Evolutionary conservation across 176 grass and related monocot species (phyloP), one percentile per base, ranked within the genome.

Genomic region (Musa itinerans): DNA sequence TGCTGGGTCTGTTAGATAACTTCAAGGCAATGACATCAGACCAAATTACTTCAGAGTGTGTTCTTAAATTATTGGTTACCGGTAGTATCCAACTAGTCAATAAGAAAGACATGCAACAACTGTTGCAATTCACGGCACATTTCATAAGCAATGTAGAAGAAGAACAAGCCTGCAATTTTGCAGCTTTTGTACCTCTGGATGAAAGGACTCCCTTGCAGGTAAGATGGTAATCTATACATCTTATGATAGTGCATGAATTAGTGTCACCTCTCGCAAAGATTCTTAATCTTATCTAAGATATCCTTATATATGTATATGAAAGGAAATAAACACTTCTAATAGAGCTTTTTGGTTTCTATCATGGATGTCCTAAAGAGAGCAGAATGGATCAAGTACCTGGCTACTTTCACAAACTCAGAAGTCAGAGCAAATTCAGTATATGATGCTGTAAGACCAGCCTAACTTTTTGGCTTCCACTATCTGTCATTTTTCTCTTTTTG

Each of bases 311-410:
- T 19, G 9, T 27, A 34, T 27, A 22, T 74, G 25, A 12, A 26
- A 27, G 0, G 21, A 27, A 27, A 27, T 34, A 29, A 27, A 2
- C 19, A 73, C 10, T 9, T 56, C 22, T 74, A 56, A 74, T 74
- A 24, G n/a, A 80, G 65, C 65, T 78, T 75, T 64, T 56, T n/a
- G 78, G 13, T 83, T 9, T 75, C 29, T 69, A 4, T 34, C 9
- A 70, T 83, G 74, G 49, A 73, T 83, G 51, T 74, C 62, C 80
- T 11, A 34, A 72, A 93, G 95, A 94, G 80, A 82, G 88, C 86
- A 53, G 95, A 98, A 52, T 98, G 95, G 95, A 94, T 98, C 62
- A 94, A 99, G 64, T 94, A 92, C 78, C 85, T 99, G 83, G 95
- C 83, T 50, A 81, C 90, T 73, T 99, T 94, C 83, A 92, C 83